Percentiles rank a stretch among this genome's conserved stretches.
These are phyloP conservation scores for Macrolepiota dolichaula DNA, from an alignment of 768 basidiomycete genomes.

Conservation along the genomic window DNA sequence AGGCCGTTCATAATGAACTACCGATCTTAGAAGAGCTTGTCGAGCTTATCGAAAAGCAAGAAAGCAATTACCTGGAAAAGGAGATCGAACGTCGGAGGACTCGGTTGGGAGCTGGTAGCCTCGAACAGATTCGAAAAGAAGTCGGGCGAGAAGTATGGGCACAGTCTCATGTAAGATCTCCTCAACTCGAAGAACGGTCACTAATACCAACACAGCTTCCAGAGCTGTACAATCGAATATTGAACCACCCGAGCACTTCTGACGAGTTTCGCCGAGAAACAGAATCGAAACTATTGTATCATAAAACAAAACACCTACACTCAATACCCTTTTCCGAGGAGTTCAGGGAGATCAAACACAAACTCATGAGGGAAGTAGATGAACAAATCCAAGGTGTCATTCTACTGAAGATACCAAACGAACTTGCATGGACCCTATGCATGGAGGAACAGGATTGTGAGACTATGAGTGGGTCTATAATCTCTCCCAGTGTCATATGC, in stretches of 20 bases:
- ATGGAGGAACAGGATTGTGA: conserved; percentile 74
- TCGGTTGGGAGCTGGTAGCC: conserved; percentile 65
- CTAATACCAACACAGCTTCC: conserved; percentile 50
- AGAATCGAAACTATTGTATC: conserved; percentile 71
- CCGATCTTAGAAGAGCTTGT: conserved; percentile 73
- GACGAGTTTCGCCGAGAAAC: conserved; percentile 76
- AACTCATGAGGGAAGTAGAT: conserved; percentile 60
- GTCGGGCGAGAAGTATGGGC: conserved; percentile 65
- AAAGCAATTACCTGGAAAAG: conserved; percentile 50
- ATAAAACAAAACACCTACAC: conserved; percentile 59
- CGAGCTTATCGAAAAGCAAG: conserved; percentile 56
- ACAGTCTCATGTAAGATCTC: conserved; percentile 49
- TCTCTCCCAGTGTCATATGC: conserved; percentile 3
- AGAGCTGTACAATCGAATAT: conserved; percentile 68
- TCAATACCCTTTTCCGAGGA: conserved; percentile 46
- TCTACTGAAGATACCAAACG: conserved; percentile 71
- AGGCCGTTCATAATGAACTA: conserved; percentile 66
- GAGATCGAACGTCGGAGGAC: conserved; percentile 79
- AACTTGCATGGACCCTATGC: conserved; percentile 76
- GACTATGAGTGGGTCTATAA: conserved; percentile 50
- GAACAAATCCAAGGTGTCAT: conserved; percentile 73
- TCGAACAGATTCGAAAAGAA: conserved; percentile 56
- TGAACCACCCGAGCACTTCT: conserved; percentile 75
- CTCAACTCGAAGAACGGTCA: background rate
- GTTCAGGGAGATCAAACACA: conserved; percentile 36